Conservation (phyloP, 495 filamentous ascomycete genomes). For the Penicillium chermesinum region DNA sequence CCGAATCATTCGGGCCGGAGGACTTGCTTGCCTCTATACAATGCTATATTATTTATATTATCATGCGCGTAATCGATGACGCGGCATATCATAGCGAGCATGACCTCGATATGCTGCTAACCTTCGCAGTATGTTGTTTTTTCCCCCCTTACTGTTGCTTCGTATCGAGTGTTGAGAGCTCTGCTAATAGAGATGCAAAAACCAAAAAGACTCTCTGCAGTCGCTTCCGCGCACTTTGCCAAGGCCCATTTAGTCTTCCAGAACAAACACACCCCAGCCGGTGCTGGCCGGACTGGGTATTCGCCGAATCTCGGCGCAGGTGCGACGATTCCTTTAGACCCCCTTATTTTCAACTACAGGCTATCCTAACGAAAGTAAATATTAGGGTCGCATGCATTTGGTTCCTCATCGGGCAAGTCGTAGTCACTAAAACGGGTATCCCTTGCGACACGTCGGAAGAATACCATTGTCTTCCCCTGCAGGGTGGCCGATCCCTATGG, state of each 20-base stretch:
- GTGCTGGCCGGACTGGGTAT: background rate
- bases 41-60: background rate
- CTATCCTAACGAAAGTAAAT: background rate
- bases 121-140: background rate
- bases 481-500: background rate
- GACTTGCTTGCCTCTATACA: background rate
- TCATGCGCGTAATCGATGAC: background rate
- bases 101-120: background rate
- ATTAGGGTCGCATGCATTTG: background rate
- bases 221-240: background rate
- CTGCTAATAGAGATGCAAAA: background rate
- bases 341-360: background rate
- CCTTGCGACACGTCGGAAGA: background rate
- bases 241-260: background rate
- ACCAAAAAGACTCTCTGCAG: background rate
- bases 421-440: background rate
- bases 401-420: background rate
- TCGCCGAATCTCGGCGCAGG: constrained; percentile 1
- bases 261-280: constrained; percentile 1
- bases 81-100: constrained; percentile 1
- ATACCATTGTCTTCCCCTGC: constrained; percentile 1
- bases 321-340: background rate
- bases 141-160: background rate
- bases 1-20: background rate
- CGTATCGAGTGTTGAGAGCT: background rate